phyloP scores from a whole-genome alignment of 208 protist genomes.

The Leishmania lainsoni region DNA sequence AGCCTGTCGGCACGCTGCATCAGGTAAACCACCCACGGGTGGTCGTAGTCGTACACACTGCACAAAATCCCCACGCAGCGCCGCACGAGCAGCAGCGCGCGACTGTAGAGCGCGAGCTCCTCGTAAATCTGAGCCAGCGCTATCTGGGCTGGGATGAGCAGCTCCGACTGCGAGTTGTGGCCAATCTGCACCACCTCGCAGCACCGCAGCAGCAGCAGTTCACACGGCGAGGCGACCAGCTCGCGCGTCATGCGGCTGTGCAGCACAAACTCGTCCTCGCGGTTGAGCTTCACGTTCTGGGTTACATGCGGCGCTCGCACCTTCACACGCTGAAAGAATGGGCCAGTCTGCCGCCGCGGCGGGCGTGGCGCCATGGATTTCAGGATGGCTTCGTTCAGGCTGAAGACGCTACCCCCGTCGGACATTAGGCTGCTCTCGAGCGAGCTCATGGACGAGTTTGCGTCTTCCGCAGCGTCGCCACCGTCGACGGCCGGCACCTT shows the following conservation, averaged over 20 bases:
- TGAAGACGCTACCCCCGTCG: conserved; percentile 65
- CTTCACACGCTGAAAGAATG: conserved; percentile 53
- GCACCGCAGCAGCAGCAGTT: conserved; percentile 84
- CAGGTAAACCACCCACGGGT: conserved; percentile 82
- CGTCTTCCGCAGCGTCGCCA: conserved; percentile 18
- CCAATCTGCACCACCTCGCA: conserved; percentile 86
- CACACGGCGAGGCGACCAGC: conserved; percentile 79
- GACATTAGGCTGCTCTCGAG: conserved; percentile 63
- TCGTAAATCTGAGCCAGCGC: conserved; percentile 87
- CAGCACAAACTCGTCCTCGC: conserved; percentile 82
- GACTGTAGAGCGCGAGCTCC: conserved; percentile 73
- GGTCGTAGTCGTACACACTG: conserved; percentile 88
- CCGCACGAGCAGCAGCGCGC: conserved; percentile 76
- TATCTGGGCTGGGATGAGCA: conserved; percentile 78
- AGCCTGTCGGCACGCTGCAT: conserved; percentile 58
- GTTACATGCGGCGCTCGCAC: conserved; percentile 41
- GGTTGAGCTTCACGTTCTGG: conserved; percentile 19
- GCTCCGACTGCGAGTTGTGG: conserved; percentile 80
- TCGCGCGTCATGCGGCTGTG: conserved; percentile 82
- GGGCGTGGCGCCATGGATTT: conserved; percentile 69
- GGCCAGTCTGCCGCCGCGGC: conserved; percentile 60
- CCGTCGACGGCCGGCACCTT: conserved; percentile 28
- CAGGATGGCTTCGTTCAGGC: conserved; percentile 76
- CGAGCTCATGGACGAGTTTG: conserved; percentile 44
- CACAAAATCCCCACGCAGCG: conserved; percentile 84